Percentiles rank a stretch among this genome's conserved stretches.
phyloP scores from a whole-genome alignment of 257 asterid genomes.

The Avicennia marina region DNA sequence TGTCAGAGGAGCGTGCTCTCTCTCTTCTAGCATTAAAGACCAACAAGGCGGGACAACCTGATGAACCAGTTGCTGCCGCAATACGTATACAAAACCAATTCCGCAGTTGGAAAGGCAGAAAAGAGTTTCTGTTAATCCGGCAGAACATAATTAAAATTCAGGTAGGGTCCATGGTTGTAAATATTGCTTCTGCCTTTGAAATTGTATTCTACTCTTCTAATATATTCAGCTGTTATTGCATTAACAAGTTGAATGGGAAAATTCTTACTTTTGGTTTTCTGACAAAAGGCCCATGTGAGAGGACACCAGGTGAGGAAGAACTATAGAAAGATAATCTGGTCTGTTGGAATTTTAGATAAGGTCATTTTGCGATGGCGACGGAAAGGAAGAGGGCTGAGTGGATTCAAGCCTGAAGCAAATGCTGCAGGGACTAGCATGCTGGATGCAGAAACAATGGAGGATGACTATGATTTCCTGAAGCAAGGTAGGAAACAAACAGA shows the following conservation, averaged over 20 bases:
- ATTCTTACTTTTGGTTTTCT: constrained; percentile 27
- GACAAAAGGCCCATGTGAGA: constrained; percentile 84
- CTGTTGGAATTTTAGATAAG: constrained; percentile 85
- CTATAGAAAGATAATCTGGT: constrained; percentile 76
- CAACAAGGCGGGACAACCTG: constrained; percentile 47
- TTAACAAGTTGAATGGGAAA: neutral
- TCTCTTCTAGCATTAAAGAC: constrained; percentile 57
- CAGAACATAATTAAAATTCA: constrained; percentile 81
- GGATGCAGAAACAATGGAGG: constrained; percentile 47
- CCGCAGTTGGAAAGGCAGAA: constrained; percentile 94
- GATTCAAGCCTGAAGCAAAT: constrained; percentile 59
- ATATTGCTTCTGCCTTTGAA: constrained; percentile 1
- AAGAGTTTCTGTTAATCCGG: constrained; percentile 60
- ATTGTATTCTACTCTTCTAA: neutral
- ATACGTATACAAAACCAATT: constrained; percentile 79
- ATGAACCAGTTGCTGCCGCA: constrained; percentile 76
- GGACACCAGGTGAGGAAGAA: constrained; percentile 96
- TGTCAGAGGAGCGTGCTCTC: constrained; percentile 64
- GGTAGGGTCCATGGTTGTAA: constrained; percentile 31
- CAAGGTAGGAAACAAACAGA: constrained; percentile 90
- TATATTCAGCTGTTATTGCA: neutral
- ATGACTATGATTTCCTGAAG: constrained; percentile 78
- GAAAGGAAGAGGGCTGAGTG: constrained; percentile 85
- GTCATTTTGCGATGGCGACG: constrained; percentile 82
- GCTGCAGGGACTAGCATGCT: constrained; percentile 39